A percentile compares a stretch with the other conserved stretches of the same genome.
Evolutionary conservation across 163 green algal genomes (phyloP).

Genomic region (Trebouxia gelatinosa): DNA sequence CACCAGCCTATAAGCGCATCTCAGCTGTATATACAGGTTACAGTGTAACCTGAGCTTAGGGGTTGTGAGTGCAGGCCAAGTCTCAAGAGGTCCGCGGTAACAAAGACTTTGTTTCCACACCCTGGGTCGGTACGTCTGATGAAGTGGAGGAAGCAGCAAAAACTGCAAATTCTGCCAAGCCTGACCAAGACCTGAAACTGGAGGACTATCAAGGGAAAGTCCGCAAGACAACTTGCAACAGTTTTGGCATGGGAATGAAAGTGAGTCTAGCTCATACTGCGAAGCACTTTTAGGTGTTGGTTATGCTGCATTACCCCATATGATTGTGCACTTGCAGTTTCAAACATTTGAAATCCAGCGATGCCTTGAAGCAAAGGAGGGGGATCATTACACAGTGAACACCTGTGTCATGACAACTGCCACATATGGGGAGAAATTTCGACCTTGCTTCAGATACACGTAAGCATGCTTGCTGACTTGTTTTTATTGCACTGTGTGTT

Average conservation of each 20-base stretch:
- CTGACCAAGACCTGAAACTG: conserved; percentile 20
- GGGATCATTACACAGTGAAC: conserved; percentile 51
- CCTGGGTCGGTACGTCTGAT: conserved; percentile 30
- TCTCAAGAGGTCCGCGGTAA: conserved; percentile 41
- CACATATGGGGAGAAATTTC: conserved; percentile 81
- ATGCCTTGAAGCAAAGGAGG: conserved; percentile 36
- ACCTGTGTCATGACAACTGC: conserved; percentile 63
- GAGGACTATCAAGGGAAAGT: conserved; percentile 27
- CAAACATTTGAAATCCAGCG: conserved; percentile 43
- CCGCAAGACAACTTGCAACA: conserved; percentile 41
- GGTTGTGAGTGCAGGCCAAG: conserved; percentile 33
- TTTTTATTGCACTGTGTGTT: not conserved
- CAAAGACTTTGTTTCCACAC: conserved; percentile 43
- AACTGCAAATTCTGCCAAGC: not conserved
- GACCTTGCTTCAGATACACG: conserved; percentile 45
- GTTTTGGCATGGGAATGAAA: conserved; percentile 52
- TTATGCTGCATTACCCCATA: not conserved
- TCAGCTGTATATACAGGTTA: not conserved
- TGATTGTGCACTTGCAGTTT: conserved; percentile 32
- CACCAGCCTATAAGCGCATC: not conserved
- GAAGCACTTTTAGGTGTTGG: not conserved
- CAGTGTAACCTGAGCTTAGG: not conserved
- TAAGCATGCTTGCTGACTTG: not conserved
- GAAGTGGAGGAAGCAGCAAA: conserved; percentile 14
- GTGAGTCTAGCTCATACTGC: conserved; percentile 15